phyloP scores from a whole-genome alignment of 139 green algal species.

The Micractinium sp. region DNA sequence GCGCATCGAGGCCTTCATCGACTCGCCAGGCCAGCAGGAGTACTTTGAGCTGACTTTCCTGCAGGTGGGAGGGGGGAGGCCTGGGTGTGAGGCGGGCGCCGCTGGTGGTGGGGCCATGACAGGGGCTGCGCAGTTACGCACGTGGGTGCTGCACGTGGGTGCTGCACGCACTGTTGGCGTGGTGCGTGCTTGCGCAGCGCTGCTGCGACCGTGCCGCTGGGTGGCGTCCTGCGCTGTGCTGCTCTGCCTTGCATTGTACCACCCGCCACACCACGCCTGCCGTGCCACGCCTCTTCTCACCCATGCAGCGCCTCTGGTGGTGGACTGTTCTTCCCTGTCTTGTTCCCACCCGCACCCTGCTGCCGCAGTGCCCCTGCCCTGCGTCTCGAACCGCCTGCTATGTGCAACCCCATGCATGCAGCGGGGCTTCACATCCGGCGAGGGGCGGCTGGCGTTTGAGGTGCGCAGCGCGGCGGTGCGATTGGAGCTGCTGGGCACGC shows the following conservation, averaged over 20 bases:
- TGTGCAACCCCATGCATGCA: not conserved
- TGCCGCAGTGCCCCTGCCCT: no score
- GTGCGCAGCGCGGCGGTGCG: constrained; percentile 6
- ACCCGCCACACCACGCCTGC: not conserved
- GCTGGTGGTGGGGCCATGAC: not conserved
- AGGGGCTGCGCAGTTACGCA: not conserved
- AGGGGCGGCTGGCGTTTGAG: constrained; percentile 44
- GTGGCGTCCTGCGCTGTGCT: not conserved
- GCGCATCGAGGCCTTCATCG: constrained; percentile 47
- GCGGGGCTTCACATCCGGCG: constrained; percentile 48
- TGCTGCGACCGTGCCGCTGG: not conserved
- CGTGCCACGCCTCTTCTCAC: no score
- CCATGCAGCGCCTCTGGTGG: not conserved
- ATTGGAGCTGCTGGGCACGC: constrained; percentile 47
- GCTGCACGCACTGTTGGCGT: not conserved
- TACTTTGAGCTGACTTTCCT: constrained; percentile 50
- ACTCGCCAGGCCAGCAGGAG: constrained; percentile 10
- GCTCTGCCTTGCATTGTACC: not conserved
- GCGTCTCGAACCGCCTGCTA: not conserved
- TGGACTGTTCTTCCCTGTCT: not conserved
- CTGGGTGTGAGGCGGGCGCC: no score
- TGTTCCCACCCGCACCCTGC: not conserved
- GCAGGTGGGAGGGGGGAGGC: constrained; percentile 3
- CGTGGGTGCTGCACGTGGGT: not conserved
- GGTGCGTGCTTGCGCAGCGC: not conserved